phyloP scores from a whole-genome alignment of 768 basidiomycete genomes.

The Trametes maxima region DNA sequence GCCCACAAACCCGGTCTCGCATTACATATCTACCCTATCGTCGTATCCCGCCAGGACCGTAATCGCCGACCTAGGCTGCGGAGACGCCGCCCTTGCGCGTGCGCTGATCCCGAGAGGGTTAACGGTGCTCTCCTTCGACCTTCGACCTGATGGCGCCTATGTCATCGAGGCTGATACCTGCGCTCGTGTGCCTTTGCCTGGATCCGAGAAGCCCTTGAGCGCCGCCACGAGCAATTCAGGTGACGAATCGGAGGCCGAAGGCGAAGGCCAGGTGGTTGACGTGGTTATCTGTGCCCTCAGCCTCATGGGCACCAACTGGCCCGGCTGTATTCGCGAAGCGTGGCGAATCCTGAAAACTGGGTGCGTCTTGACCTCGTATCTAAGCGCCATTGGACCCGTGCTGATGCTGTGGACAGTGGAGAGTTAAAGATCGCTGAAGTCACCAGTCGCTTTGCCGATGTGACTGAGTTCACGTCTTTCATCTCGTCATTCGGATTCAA shows the following conservation, averaged over 20 bases:
- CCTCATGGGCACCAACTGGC: slow-evolving; percentile 97
- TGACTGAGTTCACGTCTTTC: slow-evolving; percentile 66
- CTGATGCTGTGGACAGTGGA: slow-evolving; percentile 50
- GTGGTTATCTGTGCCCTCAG: slow-evolving; percentile 93
- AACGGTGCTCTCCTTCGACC: slow-evolving; percentile 77
- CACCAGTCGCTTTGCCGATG: slow-evolving; percentile 73
- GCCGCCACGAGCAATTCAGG: slow-evolving; percentile 6
- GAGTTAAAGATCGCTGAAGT: slow-evolving; percentile 89
- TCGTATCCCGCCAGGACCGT: slow-evolving; percentile 66
- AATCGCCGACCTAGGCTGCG: slow-evolving; percentile 93
- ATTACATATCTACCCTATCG: slow-evolving; percentile 70
- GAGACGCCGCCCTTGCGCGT: slow-evolving; percentile 87
- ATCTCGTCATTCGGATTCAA: slow-evolving; percentile 72
- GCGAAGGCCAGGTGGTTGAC: slow-evolving; percentile 81
- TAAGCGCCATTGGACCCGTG: neutral
- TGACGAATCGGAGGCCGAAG: slow-evolving; percentile 42
- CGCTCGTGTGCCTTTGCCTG: slow-evolving; percentile 78
- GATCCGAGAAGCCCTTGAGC: slow-evolving; percentile 49
- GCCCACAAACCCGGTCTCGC: slow-evolving; percentile 92
- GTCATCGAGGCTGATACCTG: slow-evolving; percentile 93
- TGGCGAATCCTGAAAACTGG: slow-evolving; percentile 83
- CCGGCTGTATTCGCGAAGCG: slow-evolving; percentile 84
- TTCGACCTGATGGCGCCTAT: slow-evolving; percentile 71
- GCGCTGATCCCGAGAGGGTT: slow-evolving; percentile 69
- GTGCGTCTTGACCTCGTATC: slow-evolving; percentile 47